Evolutionary conservation across 2,329 filamentous ascomycete species (phyloP).

Genomic region (Colletotrichum chlorophyti): DNA sequence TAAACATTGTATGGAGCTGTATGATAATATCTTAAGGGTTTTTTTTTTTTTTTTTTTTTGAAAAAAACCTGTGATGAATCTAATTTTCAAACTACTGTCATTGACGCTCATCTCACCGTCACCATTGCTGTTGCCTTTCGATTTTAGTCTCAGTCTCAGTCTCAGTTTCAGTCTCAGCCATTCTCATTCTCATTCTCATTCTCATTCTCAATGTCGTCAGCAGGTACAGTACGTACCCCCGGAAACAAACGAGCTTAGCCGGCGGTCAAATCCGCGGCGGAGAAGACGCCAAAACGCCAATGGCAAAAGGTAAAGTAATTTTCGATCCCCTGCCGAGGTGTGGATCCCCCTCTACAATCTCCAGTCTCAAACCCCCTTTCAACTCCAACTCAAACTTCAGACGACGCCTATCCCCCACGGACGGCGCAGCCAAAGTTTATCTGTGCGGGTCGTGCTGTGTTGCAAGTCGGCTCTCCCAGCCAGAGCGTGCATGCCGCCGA

Average conservation of each 20-base stretch:
- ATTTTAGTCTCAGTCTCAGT: too few relatives aligned
- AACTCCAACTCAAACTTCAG: background rate
- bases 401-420: slow-evolving; percentile 6
- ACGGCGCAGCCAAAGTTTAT: slow-evolving; percentile 5
- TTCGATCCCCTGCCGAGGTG: background rate
- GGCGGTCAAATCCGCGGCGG: background rate
- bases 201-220: too few relatives aligned
- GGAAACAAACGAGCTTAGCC: background rate
- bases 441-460: slow-evolving; percentile 23
- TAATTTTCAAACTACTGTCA: too few relatives aligned
- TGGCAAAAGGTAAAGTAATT: background rate
- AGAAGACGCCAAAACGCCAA: background rate
- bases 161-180: too few relatives aligned
- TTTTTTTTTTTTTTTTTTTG: too few relatives aligned
- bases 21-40: too few relatives aligned
- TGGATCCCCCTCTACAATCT: slow-evolving; percentile 2
- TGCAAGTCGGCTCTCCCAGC: background rate
- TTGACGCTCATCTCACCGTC: too few relatives aligned
- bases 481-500: slow-evolving; percentile 6
- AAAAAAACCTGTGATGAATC: too few relatives aligned
- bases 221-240: too few relatives aligned
- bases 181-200: too few relatives aligned
- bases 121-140: too few relatives aligned
- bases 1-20: too few relatives aligned
- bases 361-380: background rate